Evolutionary conservation across 495 filamentous ascomycete genomes (phyloP).

Genomic region (Hypoxylon fuscum): DNA sequence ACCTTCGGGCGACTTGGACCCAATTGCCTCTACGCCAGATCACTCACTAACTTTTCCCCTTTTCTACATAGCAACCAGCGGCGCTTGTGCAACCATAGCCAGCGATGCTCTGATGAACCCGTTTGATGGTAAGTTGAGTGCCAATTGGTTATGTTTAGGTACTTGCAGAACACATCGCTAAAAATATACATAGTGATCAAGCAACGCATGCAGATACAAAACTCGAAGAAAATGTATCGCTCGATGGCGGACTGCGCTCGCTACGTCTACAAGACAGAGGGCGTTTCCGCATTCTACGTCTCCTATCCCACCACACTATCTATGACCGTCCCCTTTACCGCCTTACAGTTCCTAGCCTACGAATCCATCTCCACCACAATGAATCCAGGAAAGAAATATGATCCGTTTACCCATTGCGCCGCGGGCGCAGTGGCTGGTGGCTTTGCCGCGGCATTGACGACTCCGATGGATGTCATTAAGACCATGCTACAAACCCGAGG

Average conservation of each 20-base stretch:
- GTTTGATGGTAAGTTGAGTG: conserved; percentile 82
- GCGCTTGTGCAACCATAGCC: conserved; percentile 92
- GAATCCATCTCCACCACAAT: conserved; percentile 94
- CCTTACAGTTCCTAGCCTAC: conserved; percentile 95
- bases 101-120: conserved; percentile 99
- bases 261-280: conserved; percentile 86
- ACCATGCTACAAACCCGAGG: conserved; percentile 95
- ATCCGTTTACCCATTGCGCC: conserved; percentile 89
- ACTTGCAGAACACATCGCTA: conserved; percentile 27
- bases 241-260: conserved; percentile 84
- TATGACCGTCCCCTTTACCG: conserved; percentile 99
- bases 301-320: conserved; percentile 97
- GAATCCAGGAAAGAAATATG: conserved; percentile 85
- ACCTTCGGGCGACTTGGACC: conserved; percentile 20
- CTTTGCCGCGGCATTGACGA: conserved; percentile 91
- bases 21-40: not conserved
- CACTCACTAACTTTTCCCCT: conserved; percentile 11
- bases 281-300: conserved; percentile 92
- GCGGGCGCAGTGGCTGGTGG: conserved; percentile 94
- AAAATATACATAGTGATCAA: conserved; percentile 79
- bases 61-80: conserved; percentile 76
- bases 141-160: not conserved
- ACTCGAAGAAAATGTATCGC: conserved; percentile 83
- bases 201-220: conserved; percentile 98
- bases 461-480: conserved; percentile 97